Percentiles rank a stretch among this genome's conserved stretches.
phyloP scores from a whole-genome alignment of 371 early-diverging fungal species.

The Mortierella sp. region DNA sequence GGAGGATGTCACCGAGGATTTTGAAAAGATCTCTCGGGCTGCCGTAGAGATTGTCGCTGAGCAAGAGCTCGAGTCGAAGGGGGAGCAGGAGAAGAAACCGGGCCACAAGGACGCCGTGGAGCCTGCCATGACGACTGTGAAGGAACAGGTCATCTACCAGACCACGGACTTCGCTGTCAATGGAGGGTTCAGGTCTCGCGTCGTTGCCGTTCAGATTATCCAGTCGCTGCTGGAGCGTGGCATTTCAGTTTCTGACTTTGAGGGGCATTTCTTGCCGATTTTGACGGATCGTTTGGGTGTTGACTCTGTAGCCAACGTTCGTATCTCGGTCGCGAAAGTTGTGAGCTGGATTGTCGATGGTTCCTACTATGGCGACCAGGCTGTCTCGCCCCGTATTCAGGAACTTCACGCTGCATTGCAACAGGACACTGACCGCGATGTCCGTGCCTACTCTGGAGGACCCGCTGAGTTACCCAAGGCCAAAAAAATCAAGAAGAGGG shows the following conservation, averaged over 20 bases:
- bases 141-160: conserved; percentile 42
- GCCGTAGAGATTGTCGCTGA: background rate
- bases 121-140: conserved; percentile 27
- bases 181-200: conserved; percentile 55
- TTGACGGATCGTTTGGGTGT: conserved; percentile 34
- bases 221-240: conserved; percentile 52
- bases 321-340: conserved; percentile 52
- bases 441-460: conserved; percentile 52
- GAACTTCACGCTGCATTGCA: conserved; percentile 25
- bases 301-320: conserved; percentile 49
- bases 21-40: background rate
- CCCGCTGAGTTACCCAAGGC: conserved; percentile 35
- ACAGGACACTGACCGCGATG: conserved; percentile 50
- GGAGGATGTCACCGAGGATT: conserved; percentile 35
- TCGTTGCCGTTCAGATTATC: conserved; percentile 57
- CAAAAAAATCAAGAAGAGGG: conserved; percentile 14
- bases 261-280: conserved; percentile 39
- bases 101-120: background rate
- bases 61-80: background rate
- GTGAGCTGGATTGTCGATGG: conserved; percentile 53
- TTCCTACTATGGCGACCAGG: conserved; percentile 37
- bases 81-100: background rate
- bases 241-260: conserved; percentile 34
- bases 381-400: conserved; percentile 22
- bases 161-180: conserved; percentile 40